A percentile compares a stretch with the other conserved stretches of the same genome.
Conservation (phyloP, 2,329 filamentous ascomycete genomes). For the Colletotrichum sp. region DNA sequence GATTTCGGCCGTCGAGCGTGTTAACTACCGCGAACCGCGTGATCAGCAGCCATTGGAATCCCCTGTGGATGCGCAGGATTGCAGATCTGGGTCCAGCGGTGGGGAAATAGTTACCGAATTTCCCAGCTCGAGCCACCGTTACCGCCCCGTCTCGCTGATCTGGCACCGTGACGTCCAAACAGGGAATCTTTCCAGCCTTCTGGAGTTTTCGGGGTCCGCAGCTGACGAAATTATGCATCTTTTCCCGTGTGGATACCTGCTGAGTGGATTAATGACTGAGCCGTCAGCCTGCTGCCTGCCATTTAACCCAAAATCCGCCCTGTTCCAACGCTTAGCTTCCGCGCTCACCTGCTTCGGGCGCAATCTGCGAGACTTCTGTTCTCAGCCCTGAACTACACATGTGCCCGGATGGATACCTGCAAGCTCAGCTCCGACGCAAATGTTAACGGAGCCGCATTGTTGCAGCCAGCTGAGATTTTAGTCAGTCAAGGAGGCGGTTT, state of each 20-base stretch:
- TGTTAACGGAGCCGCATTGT: background rate
- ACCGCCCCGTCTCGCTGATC: background rate
- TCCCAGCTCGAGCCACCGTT: background rate
- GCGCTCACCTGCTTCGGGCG: background rate
- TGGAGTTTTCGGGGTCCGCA: background rate
- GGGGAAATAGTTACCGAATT: background rate
- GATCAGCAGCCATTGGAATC: background rate
- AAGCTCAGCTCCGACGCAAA: background rate
- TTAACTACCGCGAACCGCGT: background rate
- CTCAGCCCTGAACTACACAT: background rate
- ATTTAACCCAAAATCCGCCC: background rate
- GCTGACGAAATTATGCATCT: slow-evolving; percentile 3
- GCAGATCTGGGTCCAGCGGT: slow-evolving; percentile 2
- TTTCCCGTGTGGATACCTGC: background rate
- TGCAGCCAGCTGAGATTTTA: background rate
- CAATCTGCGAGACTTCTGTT: background rate
- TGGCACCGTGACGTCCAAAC: background rate
- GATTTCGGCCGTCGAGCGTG: background rate
- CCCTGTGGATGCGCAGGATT: background rate
- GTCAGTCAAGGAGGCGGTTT: background rate
- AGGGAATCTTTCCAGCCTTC: background rate
- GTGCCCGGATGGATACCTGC: background rate
- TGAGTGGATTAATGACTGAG: background rate
- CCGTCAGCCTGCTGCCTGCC: background rate
- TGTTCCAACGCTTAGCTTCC: background rate